Conservation (phyloP, 2,329 filamentous ascomycete genomes). For the Fusarium sororula region DNA sequence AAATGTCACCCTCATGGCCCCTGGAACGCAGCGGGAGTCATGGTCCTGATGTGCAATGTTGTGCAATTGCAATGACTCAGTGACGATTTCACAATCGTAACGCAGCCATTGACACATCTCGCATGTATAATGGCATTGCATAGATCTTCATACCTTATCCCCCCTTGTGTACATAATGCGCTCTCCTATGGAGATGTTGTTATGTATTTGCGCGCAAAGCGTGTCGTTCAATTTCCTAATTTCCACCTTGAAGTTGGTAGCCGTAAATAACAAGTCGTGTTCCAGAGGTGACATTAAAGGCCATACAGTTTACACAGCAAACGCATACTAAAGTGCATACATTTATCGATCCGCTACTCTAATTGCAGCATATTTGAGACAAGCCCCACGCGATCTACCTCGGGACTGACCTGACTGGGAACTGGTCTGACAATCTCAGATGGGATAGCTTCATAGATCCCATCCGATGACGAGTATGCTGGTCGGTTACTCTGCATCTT, state of each 20-base stretch:
- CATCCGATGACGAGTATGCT: constrained; percentile 19
- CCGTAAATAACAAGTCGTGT: constrained; percentile 2
- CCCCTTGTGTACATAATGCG: background rate
- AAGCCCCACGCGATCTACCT: constrained; percentile 32
- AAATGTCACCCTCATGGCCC: constrained; percentile 9
- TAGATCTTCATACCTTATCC: constrained; percentile 14
- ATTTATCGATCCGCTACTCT: constrained; percentile 15
- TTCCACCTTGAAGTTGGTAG: constrained; percentile 4
- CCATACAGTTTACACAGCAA: background rate
- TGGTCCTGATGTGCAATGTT: constrained; percentile 1
- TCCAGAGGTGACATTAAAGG: constrained; percentile 14
- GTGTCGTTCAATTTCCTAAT: constrained; percentile 29
- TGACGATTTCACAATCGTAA: constrained; percentile 1
- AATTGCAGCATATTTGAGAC: constrained; percentile 18
- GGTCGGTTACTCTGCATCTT: constrained; percentile 6
- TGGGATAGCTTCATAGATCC: constrained; percentile 26
- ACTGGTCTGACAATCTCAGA: constrained; percentile 30
- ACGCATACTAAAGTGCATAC: constrained; percentile 16
- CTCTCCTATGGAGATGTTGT: background rate
- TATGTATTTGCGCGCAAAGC: constrained; percentile 29
- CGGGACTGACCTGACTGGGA: constrained; percentile 18
- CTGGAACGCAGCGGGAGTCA: background rate
- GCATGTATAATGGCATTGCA: constrained; percentile 11
- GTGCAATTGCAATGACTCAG: constrained; percentile 17
- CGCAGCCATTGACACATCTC: constrained; percentile 5